Evolutionary conservation across 2,329 filamentous ascomycete genomes (phyloP).

Genomic region (Curvularia hawaiiensis): DNA sequence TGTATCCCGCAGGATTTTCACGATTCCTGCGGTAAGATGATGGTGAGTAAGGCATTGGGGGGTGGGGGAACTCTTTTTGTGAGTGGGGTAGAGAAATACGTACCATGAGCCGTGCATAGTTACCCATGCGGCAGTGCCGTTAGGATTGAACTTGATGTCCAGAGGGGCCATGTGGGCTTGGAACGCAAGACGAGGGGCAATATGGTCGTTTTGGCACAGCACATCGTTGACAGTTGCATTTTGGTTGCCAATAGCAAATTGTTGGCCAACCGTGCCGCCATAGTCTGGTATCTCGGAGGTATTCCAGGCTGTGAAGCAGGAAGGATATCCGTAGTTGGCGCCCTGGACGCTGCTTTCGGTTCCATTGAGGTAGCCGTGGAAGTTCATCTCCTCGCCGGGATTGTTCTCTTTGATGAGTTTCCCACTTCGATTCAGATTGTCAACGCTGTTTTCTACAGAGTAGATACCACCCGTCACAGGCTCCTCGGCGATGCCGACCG

Average conservation of each 20-base stretch:
- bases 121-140: constrained; percentile 65
- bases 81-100: neutral
- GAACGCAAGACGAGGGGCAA: constrained; percentile 62
- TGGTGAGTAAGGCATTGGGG: too few species aligned
- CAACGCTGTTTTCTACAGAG: constrained; percentile 72
- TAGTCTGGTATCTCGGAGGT: constrained; percentile 57
- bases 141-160: constrained; percentile 70
- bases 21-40: constrained; percentile 47
- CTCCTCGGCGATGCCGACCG: constrained; percentile 72
- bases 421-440: constrained; percentile 63
- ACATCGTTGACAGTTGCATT: constrained; percentile 55
- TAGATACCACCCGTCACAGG: constrained; percentile 57
- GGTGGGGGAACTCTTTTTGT: too few species aligned
- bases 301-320: constrained; percentile 71
- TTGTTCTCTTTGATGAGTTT: constrained; percentile 71
- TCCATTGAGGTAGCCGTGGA: constrained; percentile 66
- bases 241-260: constrained; percentile 56
- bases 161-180: constrained; percentile 73
- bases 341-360: constrained; percentile 51
- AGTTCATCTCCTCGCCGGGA: constrained; percentile 76
- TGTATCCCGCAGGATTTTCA: constrained; percentile 56
- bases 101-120: constrained; percentile 75
- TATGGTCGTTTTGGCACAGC: constrained; percentile 48
- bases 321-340: constrained; percentile 72
- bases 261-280: constrained; percentile 52